Base-by-base conservation (phyloP, 2,329 filamentous ascomycete species). In the Xylaria sp. region DNA sequence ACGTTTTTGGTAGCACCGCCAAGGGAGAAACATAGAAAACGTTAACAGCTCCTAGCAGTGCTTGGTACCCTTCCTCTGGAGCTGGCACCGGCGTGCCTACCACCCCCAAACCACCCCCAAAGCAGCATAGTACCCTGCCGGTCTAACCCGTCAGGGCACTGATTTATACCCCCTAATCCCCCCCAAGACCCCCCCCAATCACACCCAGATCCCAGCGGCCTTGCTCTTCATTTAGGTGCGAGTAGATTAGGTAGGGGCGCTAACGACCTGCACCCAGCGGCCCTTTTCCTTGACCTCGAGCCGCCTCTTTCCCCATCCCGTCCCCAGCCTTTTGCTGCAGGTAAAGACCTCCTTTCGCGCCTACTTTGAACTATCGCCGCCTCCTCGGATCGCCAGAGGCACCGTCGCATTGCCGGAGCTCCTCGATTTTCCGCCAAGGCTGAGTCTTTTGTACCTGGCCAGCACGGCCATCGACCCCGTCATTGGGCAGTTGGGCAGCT, bases 271-370 rank as follows among this genome's bases (percentile, higher is more conserved):
- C 57, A 54, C 58, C 61, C 57, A 62, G 60, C 60, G 61, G 63
- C 65, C 60, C 63, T 61, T 65, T 67, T 63, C 47, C 63, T 61
- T 61, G 61, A 61, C 64, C 64, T 66, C 65, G 63, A 67, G 65
- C 65, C 61, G 58, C 61, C 65, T 67, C 63, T 51, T 66, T 66
- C 61, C 63, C 60, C 63, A 60, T 65, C 60, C 56, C 56, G 47
- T 61, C 64, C 63, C 63, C 63, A 60, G 55, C 60, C 61, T 61
- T 67, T 66, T 62, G 60, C 65, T 61, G 56, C 62, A 60, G 65
- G 60, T 58, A 66, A 61, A 63, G 60, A 65, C 65, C 65, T 67
- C 60, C 65, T 66, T 66, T 67, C 65, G 63, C 65, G 65, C 64
- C 57, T 56, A 45, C 46, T 21, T 63, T 50, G 46, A 56, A 42